phyloP scores from a whole-genome alignment of 1,284 basidiomycete genomes.

The Heterobasidion occidentale region DNA sequence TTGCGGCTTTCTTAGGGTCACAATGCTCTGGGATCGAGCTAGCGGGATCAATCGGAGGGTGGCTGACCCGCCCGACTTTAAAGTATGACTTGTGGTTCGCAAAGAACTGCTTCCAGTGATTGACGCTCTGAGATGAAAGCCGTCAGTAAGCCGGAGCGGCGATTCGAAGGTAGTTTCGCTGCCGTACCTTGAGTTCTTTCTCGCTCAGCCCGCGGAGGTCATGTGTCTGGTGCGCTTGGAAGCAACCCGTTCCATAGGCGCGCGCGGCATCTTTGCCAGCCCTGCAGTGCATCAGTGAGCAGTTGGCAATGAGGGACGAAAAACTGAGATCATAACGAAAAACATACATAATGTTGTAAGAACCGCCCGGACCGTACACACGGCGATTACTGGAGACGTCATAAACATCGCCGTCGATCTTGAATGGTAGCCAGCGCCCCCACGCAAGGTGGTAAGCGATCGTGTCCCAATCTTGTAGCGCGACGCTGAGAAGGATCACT shows the following conservation, averaged over 20 bases:
- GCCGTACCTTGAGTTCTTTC: constrained; percentile 59
- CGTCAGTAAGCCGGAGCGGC: not conserved
- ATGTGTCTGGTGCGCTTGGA: constrained; percentile 83
- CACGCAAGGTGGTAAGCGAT: not conserved
- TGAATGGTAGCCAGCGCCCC: too few species aligned
- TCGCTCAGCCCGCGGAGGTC: constrained; percentile 78
- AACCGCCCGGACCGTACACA: constrained; percentile 87
- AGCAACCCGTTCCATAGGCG: constrained; percentile 90
- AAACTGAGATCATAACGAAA: constrained; percentile 5
- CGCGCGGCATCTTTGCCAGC: constrained; percentile 83
- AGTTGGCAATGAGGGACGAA: not conserved
- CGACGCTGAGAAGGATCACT: constrained; percentile 17
- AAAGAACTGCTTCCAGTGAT: constrained; percentile 89
- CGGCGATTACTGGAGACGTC: constrained; percentile 75
- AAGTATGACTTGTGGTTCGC: constrained; percentile 68
- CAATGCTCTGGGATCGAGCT: constrained; percentile 79
- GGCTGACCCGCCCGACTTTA: constrained; percentile 70
- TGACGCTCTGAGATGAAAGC: constrained; percentile 46
- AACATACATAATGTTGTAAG: constrained; percentile 77
- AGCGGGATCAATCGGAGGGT: constrained; percentile 70
- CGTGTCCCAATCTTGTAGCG: not conserved
- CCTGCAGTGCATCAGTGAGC: constrained; percentile 30
- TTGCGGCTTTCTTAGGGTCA: constrained; percentile 40
- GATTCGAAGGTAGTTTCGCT: not conserved
- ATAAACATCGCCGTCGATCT: constrained; percentile 91